These are phyloP conservation scores for Pachyrhizus erosus DNA, from an alignment of 306 rosid genomes.

Conservation along the genomic window DNA sequence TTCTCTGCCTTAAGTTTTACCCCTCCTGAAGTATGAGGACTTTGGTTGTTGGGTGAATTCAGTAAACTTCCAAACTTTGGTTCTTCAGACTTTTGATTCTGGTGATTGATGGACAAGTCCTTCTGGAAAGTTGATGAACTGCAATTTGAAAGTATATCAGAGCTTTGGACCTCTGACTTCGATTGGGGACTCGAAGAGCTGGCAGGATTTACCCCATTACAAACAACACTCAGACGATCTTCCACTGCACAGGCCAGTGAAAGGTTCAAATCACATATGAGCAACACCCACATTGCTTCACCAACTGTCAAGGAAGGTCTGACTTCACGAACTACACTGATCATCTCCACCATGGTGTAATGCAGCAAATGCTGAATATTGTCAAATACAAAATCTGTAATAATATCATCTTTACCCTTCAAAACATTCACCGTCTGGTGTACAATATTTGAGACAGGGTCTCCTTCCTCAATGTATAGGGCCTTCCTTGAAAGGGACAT, in stretches of 20 bases:
- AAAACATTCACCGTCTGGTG: conserved; percentile 46
- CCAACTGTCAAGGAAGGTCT: conserved; percentile 63
- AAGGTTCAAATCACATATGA: conserved; percentile 67
- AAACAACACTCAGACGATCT: conserved; percentile 44
- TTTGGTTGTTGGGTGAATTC: conserved; percentile 18
- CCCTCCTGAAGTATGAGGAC: conserved; percentile 36
- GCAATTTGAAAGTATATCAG: too few species aligned
- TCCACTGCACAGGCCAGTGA: conserved; percentile 57
- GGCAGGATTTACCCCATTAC: conserved; percentile 35
- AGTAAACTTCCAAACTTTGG: conserved; percentile 44
- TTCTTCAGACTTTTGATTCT: conserved; percentile 38
- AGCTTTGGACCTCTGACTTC: too few species aligned
- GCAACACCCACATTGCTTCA: conserved; percentile 80
- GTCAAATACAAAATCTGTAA: conserved; percentile 42
- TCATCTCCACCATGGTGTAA: conserved; percentile 68
- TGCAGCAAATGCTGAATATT: conserved; percentile 54
- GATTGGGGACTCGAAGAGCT: conserved; percentile 33
- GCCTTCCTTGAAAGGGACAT: conserved; percentile 58
- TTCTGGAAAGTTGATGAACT: conserved; percentile 17
- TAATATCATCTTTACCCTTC: conserved; percentile 38
- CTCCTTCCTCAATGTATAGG: conserved; percentile 52
- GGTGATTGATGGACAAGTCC: conserved; percentile 30
- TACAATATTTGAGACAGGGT: conserved; percentile 55
- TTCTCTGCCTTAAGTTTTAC: conserved; percentile 31
- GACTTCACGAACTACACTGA: conserved; percentile 62